Evolutionary conservation across 2,329 filamentous ascomycete species (phyloP), one percentile per base, ranked within the genome.

Genomic region (Acrodontium crateriforme): DNA sequence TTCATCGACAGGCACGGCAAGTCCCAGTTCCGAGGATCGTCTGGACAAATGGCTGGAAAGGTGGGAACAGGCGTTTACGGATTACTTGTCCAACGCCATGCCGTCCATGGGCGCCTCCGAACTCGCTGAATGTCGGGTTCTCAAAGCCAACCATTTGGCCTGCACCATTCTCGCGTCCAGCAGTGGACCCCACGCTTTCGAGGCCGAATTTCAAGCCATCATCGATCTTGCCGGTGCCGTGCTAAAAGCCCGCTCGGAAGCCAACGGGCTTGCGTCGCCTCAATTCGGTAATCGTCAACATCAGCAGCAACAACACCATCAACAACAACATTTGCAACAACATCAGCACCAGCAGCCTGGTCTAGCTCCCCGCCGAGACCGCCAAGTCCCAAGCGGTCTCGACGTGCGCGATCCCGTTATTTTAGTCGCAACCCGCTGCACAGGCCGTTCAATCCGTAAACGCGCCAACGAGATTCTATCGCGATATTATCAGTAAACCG

Each of bases 81-180:
- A 39, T 7, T 50, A 43, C 28, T 37, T 51, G 2, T 41, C 40
- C 5, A 30, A 35, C 4, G 30, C 40, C 7, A 46, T 47, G 44
- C 29, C 45, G 3, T 27, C 33, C 9, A 46, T 51, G 41, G 35
- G 36, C 11, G 19, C 15, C 5, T 39, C 44, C n/a, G 45, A 50
- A 16, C 31, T 50, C n/a, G 41, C 40, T 9, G 36, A 32, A 11
- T 47, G 37, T 21, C 38, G 47, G 8, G 36, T 50, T 7, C 36
- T 51, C 14, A 51, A 51, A 28, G 46, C 47, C 5, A 51, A 51
- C 25, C 47, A 51, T 21, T 34, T 51, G 4, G 41, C 40, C 16
- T 48, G 47, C 31, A 40, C 38, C 13, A 38, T 51, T n/a, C 31
- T 51, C n/a, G 25, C 26, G 2, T 28, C 31, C 25, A 21, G 32